Evolutionary conservation across 352 stramenopile genomes (phyloP).

Genomic region (Phytopythium sindhum): DNA sequence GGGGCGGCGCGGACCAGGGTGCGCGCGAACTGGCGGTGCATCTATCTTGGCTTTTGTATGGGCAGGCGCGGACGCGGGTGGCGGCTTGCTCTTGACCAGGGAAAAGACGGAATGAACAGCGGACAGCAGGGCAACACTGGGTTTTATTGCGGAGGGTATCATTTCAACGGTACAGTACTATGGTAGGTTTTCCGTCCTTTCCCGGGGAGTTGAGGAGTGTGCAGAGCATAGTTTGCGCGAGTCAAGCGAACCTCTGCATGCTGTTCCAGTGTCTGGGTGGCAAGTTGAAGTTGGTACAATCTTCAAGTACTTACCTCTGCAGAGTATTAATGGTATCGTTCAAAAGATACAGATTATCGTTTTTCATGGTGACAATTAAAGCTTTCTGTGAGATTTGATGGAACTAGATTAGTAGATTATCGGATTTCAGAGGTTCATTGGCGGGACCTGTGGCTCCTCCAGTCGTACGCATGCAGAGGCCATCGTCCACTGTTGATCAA

Average conservation of each 20-base stretch:
- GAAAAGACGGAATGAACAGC: neutral
- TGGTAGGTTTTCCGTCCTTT: neutral
- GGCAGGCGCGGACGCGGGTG: too few relatives aligned
- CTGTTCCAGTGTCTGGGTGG: neutral
- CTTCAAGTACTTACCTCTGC: neutral
- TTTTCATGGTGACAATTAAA: too few relatives aligned
- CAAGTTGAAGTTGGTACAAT: neutral
- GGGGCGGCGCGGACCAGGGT: neutral
- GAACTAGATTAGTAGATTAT: neutral
- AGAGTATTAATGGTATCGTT: neutral
- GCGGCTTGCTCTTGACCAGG: neutral
- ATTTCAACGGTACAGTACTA: too few relatives aligned
- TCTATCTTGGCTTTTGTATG: neutral
- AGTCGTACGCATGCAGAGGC: neutral
- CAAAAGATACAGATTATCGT: neutral
- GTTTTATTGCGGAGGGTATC: too few relatives aligned
- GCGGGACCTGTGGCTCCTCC: neutral
- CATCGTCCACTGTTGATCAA: too few relatives aligned
- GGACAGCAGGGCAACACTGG: too few relatives aligned
- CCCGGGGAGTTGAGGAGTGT: too few relatives aligned
- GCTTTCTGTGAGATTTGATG: neutral
- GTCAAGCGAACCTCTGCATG: neutral
- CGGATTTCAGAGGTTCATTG: neutral
- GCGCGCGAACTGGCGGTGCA: slow-evolving; percentile 1
- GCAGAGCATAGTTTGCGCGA: neutral